Evolutionary conservation across 441 rosid species (phyloP).

Genomic region (Euphorbia celastroides): DNA sequence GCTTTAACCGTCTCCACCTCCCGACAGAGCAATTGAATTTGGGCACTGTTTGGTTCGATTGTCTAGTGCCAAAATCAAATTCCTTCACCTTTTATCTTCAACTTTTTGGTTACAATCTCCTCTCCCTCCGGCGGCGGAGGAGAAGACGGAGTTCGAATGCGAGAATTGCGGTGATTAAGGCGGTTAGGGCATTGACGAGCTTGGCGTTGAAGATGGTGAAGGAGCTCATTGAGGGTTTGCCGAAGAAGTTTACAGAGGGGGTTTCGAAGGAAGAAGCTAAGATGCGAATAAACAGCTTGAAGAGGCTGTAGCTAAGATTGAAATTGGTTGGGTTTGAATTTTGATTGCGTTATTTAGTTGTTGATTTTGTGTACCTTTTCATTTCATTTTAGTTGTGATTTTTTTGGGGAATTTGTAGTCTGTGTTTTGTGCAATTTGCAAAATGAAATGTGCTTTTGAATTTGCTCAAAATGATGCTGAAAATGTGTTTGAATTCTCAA

Average conservation of each 20-base stretch:
- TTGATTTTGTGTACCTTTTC: not conserved
- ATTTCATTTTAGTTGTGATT: not conserved
- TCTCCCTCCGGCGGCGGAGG: too few species aligned
- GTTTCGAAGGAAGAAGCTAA: conserved; percentile 71
- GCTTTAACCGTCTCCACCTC: conserved; percentile 42
- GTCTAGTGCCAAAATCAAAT: too few species aligned
- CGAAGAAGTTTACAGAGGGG: conserved; percentile 77
- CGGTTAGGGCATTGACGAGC: conserved; percentile 59
- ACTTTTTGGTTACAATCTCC: too few species aligned
- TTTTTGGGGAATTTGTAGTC: not conserved
- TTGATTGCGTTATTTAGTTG: not conserved
- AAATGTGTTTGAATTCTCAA: not conserved
- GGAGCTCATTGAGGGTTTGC: conserved; percentile 78
- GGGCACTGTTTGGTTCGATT: too few species aligned
- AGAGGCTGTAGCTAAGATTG: conserved; percentile 69
- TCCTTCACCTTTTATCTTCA: too few species aligned
- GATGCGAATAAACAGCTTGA: conserved; percentile 75
- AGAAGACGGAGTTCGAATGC: too few species aligned
- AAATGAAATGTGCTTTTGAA: not conserved
- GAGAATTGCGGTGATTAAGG: conserved; percentile 70
- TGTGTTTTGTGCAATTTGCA: not conserved
- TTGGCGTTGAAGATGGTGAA: conserved; percentile 81
- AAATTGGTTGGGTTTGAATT: conserved; percentile 22
- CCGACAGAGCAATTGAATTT: too few species aligned
- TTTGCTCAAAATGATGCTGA: too few species aligned